Base-by-base conservation (phyloP, 352 stramenopile genomes). In the Pythium periplocum region DNA sequence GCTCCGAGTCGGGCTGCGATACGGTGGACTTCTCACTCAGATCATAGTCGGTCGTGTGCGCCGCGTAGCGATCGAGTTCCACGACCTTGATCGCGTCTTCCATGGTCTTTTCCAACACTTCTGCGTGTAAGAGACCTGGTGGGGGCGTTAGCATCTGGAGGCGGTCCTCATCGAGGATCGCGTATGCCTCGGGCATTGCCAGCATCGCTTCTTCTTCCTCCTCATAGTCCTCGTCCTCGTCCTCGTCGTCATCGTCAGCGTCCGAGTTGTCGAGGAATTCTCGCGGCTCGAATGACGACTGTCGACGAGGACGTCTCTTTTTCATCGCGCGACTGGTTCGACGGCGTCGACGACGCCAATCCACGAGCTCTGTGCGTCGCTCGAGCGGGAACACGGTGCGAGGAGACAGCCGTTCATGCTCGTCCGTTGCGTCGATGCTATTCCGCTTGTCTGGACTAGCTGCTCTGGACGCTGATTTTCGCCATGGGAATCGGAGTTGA, bases 341-440 rank as follows among this genome's bases (percentile, higher is more conserved):
- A 48, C 9, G 43, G 9, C 43, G 43, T 30, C 9, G 43, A 31
- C 9, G 43, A 48, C 17, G 17, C 43, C 9, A 30, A 30, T 31
- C 9, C 43, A 48, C 43, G 43, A 48, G 43, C 9, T 30, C 9
- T 11, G 9, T 31, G 43, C 17, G 43, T 11, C 43, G 43, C 43
- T 48, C 9, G 43, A 48, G 9, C 43, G 43, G 43, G 9, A 48
- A 30, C 17, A 26, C 43, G 43, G 9, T 48, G 43, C 43, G 43
- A 48, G 17, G 9, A 31, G 9, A 48, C 17, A 30, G 43, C 43
- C 43, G 43, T 11, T 1, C 43, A 11, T 48, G 43, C 43, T 31
- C 43, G 43, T 11, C 43, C 43, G 17, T 48, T 1, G 43, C 2
- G 9, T 48, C 17, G 43, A 48, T 30, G 43, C 17, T 48, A 30